Percentiles rank a stretch among this genome's conserved stretches.
Evolutionary conservation across 2,329 filamentous ascomycete genomes (phyloP).

Genomic region (Apiospora rasikravindrae): DNA sequence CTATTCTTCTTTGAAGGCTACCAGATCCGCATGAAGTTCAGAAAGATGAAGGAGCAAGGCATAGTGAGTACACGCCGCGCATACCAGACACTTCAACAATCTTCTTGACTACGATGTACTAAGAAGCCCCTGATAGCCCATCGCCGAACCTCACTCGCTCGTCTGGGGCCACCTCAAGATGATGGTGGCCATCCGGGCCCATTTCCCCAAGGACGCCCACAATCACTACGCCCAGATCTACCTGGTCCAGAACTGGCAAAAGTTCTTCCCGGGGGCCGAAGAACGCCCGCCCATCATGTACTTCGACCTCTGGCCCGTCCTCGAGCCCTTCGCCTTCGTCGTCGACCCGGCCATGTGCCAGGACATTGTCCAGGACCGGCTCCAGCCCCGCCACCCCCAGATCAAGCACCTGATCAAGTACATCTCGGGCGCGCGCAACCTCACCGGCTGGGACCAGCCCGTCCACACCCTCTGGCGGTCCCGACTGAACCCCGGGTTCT

Average conservation of each 20-base stretch:
- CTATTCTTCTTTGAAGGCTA: conserved; percentile 16
- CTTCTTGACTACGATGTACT: neutral
- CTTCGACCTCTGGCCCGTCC: conserved; percentile 43
- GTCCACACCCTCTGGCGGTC: conserved; percentile 41
- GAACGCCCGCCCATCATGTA: conserved; percentile 34
- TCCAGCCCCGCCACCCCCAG: conserved; percentile 37
- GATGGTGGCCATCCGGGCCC: conserved; percentile 26
- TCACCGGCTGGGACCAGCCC: conserved; percentile 41
- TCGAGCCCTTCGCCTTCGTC: conserved; percentile 38
- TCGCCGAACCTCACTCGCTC: conserved; percentile 34
- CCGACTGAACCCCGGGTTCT: conserved; percentile 43
- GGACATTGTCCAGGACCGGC: conserved; percentile 39
- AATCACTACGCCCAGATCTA: conserved; percentile 27
- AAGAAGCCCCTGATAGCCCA: conserved; percentile 12
- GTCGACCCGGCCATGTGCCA: conserved; percentile 40
- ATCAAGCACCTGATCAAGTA: conserved; percentile 29
- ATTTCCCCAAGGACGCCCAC: conserved; percentile 30
- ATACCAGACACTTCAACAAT: neutral
- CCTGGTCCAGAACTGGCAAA: conserved; percentile 26
- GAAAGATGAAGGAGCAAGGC: conserved; percentile 14
- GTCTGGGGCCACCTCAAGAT: conserved; percentile 35
- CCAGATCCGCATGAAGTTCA: conserved; percentile 11
- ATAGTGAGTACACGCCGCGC: neutral
- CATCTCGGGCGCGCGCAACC: conserved; percentile 35
- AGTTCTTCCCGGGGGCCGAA: conserved; percentile 32